A percentile compares a stretch with the other conserved stretches of the same genome.
phyloP scores from a whole-genome alignment of 306 rosid species.

The Mucuna pruriens region DNA sequence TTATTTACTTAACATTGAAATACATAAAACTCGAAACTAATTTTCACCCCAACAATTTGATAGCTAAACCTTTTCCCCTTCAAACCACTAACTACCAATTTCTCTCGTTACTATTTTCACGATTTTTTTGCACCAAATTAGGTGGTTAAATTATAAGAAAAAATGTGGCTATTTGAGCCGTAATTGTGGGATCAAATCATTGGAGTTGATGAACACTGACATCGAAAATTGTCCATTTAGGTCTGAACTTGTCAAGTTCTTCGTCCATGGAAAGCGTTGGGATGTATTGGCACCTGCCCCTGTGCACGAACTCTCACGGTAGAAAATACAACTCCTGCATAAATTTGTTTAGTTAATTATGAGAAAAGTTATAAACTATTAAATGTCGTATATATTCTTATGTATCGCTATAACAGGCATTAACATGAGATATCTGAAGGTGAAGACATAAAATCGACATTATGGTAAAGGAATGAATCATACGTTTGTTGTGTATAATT shows the following conservation, averaged over 20 bases:
- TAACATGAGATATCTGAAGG: not conserved
- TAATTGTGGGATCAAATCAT: conserved; percentile 33
- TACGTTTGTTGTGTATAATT: conserved; percentile 10
- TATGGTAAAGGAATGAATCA: not conserved
- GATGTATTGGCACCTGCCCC: conserved; percentile 43
- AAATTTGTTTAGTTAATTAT: not conserved
- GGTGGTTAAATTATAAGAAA: not conserved
- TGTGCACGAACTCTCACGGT: conserved; percentile 35
- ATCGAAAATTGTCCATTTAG: not conserved
- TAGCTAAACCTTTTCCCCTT: too few relatives aligned
- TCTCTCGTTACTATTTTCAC: too few relatives aligned
- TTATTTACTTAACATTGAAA: too few relatives aligned
- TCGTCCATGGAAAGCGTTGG: conserved; percentile 46
- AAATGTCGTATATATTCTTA: not conserved
- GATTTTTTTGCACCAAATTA: too few relatives aligned
- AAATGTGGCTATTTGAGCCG: not conserved
- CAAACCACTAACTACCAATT: too few relatives aligned
- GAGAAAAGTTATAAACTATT: not conserved
- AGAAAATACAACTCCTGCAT: not conserved
- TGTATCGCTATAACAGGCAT: not conserved
- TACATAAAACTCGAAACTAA: too few relatives aligned
- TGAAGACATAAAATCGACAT: not conserved
- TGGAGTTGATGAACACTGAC: conserved; percentile 48
- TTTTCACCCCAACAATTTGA: too few relatives aligned
- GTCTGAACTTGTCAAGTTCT: not conserved